phyloP scores from a whole-genome alignment of 495 filamentous ascomycete species.

The Penicillium alfredii region DNA sequence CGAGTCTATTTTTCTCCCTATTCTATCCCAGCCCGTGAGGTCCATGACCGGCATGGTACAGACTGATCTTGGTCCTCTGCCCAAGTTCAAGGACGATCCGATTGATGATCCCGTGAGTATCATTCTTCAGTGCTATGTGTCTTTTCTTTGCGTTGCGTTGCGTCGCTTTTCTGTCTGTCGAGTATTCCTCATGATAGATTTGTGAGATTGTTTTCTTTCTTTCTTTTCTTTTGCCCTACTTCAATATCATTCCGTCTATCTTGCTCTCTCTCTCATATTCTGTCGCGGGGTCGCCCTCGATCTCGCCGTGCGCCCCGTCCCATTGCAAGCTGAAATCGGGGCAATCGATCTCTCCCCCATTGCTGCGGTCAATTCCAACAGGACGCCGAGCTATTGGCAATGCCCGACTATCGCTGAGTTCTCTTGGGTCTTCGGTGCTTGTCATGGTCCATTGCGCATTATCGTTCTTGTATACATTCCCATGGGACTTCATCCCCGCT shows the following conservation, averaged over 20 bases:
- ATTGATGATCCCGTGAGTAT: constrained; percentile 40
- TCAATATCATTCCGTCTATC: constrained; percentile 17
- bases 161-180: constrained; percentile 2
- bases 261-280: constrained; percentile 9
- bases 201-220: no score
- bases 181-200: constrained; percentile 7
- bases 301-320: no score
- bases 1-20: constrained; percentile 1
- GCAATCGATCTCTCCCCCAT: no score
- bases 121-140: constrained; percentile 1
- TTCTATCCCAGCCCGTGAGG: constrained; percentile 5
- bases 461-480: no score
- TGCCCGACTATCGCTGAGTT: no score
- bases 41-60: constrained; percentile 46
- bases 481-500: no score
- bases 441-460: no score
- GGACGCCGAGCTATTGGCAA: no score
- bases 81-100: constrained; percentile 42
- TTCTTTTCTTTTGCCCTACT: constrained; percentile 15
- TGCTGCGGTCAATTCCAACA: no score
- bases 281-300: background rate
- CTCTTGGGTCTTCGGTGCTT: no score
- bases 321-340: no score
- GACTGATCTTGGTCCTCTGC: constrained; percentile 38
- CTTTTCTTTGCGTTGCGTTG: constrained; percentile 7